These are phyloP conservation scores for Tremellales sp. DNA, from an alignment of 1,284 basidiomycete genomes.

Conservation along the genomic window DNA sequence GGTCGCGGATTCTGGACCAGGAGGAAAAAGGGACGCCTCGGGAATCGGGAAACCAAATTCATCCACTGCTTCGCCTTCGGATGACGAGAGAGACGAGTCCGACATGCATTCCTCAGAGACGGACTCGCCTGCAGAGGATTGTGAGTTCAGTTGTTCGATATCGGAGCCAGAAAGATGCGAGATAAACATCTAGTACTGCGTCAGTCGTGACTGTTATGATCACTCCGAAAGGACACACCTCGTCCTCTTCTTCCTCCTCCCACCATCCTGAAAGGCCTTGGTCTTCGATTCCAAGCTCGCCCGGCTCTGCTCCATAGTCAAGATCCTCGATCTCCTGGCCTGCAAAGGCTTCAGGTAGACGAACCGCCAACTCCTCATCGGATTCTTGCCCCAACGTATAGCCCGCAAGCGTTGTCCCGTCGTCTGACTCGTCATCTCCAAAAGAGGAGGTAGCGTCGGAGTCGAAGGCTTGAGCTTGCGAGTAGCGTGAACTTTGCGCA, in stretches of 20 bases:
- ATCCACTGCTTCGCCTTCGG: conserved; percentile 39
- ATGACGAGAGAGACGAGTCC: conserved; percentile 14
- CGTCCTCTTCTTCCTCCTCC: conserved; percentile 27
- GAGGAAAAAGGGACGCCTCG: conserved; percentile 16
- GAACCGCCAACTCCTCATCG: conserved; percentile 32
- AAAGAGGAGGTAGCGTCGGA: conserved; percentile 39
- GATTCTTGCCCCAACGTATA: conserved; percentile 14
- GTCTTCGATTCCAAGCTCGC: conserved; percentile 28
- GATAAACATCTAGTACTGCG: conserved; percentile 28
- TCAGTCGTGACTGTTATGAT: background rate
- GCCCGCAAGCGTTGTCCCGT: conserved; percentile 12
- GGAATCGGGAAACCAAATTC: conserved; percentile 43
- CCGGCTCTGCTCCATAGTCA: conserved; percentile 37
- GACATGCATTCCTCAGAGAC: conserved; percentile 22
- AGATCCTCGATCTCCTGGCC: conserved; percentile 47
- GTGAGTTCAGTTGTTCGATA: conserved; percentile 34
- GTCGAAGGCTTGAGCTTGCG: conserved; percentile 9
- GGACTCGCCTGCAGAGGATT: conserved; percentile 41
- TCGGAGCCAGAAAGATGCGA: conserved; percentile 43
- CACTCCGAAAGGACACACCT: conserved; percentile 18
- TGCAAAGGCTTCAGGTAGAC: conserved; percentile 37
- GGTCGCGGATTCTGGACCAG: conserved; percentile 5
- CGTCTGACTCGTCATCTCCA: conserved; percentile 41
- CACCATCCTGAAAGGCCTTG: conserved; percentile 22
- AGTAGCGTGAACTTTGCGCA: background rate